These are phyloP conservation scores for Lotmaria passim DNA, from an alignment of 208 protist genomes.

Conservation along the genomic window DNA sequence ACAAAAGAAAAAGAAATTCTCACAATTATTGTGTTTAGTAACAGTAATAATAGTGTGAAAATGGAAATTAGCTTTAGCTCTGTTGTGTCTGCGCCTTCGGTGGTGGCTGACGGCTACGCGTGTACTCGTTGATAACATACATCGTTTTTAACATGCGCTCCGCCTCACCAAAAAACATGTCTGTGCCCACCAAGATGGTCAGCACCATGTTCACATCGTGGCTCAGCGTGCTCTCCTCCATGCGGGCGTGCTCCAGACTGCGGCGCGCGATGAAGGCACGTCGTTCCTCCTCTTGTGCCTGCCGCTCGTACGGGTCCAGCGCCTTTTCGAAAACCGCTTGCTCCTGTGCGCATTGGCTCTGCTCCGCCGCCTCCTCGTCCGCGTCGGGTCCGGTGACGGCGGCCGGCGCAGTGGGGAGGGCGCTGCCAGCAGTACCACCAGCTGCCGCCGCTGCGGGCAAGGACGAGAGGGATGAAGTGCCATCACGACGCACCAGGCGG, in stretches of 20 bases:
- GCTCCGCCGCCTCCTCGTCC: constrained; percentile 14
- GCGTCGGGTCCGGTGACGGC: too few species aligned
- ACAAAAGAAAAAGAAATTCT: neutral
- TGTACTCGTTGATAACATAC: constrained; percentile 58
- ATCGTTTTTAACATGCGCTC: constrained; percentile 56
- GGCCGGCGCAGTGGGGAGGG: too few species aligned
- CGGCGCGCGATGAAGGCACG: constrained; percentile 24
- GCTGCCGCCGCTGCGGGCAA: too few species aligned
- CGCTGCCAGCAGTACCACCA: too few species aligned
- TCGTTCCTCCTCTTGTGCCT: constrained; percentile 37
- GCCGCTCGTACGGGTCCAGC: constrained; percentile 30
- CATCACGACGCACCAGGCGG: constrained; percentile 2
- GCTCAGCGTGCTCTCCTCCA: constrained; percentile 47
- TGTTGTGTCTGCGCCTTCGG: too few species aligned
- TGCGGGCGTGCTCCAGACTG: constrained; percentile 26
- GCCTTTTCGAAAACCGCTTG: constrained; percentile 13
- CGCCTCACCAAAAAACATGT: constrained; percentile 64
- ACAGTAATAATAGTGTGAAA: too few species aligned
- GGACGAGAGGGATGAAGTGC: too few species aligned
- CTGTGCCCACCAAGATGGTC: constrained; percentile 60
- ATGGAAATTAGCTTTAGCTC: too few species aligned
- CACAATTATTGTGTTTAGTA: neutral
- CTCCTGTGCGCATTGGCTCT: constrained; percentile 13
- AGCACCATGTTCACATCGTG: constrained; percentile 67
- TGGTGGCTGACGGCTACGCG: constrained; percentile 32